These are phyloP conservation scores for Starmerella vitae DNA, from an alignment of 805 yeast species.

Conservation along the genomic window DNA sequence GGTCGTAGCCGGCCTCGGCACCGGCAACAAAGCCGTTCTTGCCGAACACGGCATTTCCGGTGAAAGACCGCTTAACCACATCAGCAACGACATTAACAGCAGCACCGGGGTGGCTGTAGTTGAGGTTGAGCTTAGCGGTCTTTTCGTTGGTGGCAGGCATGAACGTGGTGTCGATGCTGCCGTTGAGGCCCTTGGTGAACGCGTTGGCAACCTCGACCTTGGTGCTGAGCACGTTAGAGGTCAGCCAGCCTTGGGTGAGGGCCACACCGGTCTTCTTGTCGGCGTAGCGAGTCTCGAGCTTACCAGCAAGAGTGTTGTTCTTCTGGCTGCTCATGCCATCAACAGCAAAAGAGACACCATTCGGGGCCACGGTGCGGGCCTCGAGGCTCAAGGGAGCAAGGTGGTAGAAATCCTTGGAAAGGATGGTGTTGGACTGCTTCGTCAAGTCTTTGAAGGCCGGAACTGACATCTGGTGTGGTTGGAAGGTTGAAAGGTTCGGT, in stretches of 20 bases:
- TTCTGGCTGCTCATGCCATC: slow-evolving; percentile 75
- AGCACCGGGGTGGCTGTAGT: slow-evolving; percentile 83
- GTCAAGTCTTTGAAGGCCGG: slow-evolving; percentile 68
- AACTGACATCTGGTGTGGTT: slow-evolving; percentile 16
- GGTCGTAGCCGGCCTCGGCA: slow-evolving; percentile 94
- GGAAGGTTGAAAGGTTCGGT: not conserved
- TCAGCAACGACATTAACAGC: slow-evolving; percentile 92
- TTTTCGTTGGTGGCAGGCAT: slow-evolving; percentile 68
- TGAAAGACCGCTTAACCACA: slow-evolving; percentile 90
- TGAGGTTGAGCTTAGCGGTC: slow-evolving; percentile 79
- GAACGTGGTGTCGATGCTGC: slow-evolving; percentile 76
- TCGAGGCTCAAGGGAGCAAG: slow-evolving; percentile 74
- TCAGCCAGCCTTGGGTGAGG: slow-evolving; percentile 95
- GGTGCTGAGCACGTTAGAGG: slow-evolving; percentile 81
- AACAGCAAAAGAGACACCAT: slow-evolving; percentile 88
- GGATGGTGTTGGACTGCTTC: slow-evolving; percentile 80
- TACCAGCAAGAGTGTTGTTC: slow-evolving; percentile 73
- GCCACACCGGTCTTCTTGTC: slow-evolving; percentile 90
- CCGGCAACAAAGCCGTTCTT: slow-evolving; percentile 96
- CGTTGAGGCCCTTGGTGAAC: slow-evolving; percentile 88
- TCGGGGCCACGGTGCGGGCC: slow-evolving; percentile 86
- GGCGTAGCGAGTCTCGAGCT: slow-evolving; percentile 78
- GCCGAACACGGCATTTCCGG: slow-evolving; percentile 89
- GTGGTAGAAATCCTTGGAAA: slow-evolving; percentile 89
- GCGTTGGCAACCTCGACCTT: slow-evolving; percentile 85